Percentiles rank a stretch among this genome's conserved stretches.
phyloP scores from a whole-genome alignment of 345 rosid species.

The Passiflora organensis region DNA sequence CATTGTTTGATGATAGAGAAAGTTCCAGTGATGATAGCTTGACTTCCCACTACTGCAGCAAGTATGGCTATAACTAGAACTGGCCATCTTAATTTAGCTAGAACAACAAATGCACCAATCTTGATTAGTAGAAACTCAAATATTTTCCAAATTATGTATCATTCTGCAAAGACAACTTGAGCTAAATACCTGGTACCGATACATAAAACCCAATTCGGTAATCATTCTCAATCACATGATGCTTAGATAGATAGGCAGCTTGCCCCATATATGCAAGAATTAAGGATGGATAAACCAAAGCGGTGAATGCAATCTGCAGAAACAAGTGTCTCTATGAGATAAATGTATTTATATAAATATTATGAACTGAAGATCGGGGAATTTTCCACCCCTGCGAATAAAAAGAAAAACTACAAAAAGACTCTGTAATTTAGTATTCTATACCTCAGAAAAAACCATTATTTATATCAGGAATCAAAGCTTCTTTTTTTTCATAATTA shows the following conservation, averaged over 20 bases:
- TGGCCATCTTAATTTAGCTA: constrained; percentile 82
- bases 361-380: not conserved
- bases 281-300: constrained; percentile 83
- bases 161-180: constrained; percentile 12
- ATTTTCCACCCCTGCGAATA: not conserved
- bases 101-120: constrained; percentile 9
- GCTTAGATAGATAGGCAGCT: constrained; percentile 81
- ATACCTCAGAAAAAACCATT: too few relatives aligned
- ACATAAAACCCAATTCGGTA: constrained; percentile 69
- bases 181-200: constrained; percentile 74
- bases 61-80: constrained; percentile 86
- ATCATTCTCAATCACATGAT: constrained; percentile 38
- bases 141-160: constrained; percentile 3
- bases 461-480: too few relatives aligned
- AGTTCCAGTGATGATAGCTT: constrained; percentile 90
- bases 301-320: constrained; percentile 83
- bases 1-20: constrained; percentile 90
- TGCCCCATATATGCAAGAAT: constrained; percentile 95
- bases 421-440: not conserved
- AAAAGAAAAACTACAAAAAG: too few relatives aligned
- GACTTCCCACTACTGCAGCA: constrained; percentile 93
- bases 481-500: too few relatives aligned
- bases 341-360: not conserved
- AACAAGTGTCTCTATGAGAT: constrained; percentile 11
- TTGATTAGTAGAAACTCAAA: constrained; percentile 15